phyloP scores from a whole-genome alignment of 1,284 basidiomycete genomes.

The Cutaneotrichosporon daszewskae region DNA sequence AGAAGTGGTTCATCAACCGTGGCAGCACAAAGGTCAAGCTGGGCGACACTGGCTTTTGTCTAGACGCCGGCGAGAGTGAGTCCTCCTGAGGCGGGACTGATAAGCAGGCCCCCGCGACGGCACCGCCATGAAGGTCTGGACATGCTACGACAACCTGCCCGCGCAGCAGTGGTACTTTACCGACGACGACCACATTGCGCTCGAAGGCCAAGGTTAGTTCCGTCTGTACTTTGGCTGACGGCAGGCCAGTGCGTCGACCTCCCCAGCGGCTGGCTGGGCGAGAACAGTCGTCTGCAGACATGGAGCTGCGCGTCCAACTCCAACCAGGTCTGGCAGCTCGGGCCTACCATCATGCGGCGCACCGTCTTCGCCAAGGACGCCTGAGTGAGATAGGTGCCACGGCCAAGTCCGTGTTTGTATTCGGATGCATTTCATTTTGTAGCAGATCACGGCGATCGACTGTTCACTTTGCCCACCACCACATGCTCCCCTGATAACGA shows the following conservation, averaged over 20 bases:
- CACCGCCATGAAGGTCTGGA: conserved; percentile 10
- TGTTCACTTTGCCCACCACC: no score
- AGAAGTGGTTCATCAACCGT: not conserved
- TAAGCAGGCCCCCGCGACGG: conserved; percentile 7
- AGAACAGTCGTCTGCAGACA: conserved; percentile 25
- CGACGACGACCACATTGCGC: conserved; percentile 10
- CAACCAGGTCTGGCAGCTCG: conserved; percentile 17
- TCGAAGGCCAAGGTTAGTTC: conserved; percentile 9
- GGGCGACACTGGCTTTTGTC: conserved; percentile 21
- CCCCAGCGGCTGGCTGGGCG: conserved; percentile 11
- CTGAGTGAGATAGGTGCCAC: no score
- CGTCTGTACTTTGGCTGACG: not conserved
- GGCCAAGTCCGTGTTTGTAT: no score
- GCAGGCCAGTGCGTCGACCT: conserved; percentile 8
- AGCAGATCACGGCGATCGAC: no score
- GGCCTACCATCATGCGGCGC: not conserved
- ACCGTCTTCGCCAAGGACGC: no score
- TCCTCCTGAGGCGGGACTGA: not conserved
- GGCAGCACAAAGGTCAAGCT: conserved; percentile 16
- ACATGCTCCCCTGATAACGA: no score
- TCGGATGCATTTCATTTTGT: no score
- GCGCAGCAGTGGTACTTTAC: conserved; percentile 14
- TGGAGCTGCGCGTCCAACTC: conserved; percentile 22
- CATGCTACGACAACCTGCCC: conserved; percentile 13
- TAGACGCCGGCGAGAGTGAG: conserved; percentile 12